Evolutionary conservation across 257 asterid species (phyloP), one percentile per base, ranked within the genome.

Genomic region (Fraxinus quadrangulata): DNA sequence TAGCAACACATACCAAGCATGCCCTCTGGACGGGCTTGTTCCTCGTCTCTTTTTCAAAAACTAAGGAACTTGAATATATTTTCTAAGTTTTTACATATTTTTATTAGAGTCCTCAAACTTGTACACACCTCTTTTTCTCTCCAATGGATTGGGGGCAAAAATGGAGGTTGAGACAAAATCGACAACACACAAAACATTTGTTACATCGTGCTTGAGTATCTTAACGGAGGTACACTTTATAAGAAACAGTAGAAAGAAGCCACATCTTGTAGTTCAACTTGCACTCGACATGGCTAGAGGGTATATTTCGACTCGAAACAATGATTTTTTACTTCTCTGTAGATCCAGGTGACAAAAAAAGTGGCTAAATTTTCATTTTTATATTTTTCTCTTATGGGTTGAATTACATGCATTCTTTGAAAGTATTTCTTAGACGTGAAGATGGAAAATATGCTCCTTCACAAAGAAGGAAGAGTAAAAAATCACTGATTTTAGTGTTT

Each of bases 111-210:
- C 4, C n/a, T 49, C 6, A 3, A 49, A 49, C 1, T 49, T 49
- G 21, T 11, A 49, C 6, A 3, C 16, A 0, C 3, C 21, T 49
- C 6, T 16, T 49, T 49, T 49, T 49, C 59, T 5, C 31, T 30
- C 31, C 33, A 49, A 21, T 49, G 16, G 6, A 79, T 76, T 16
- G 33, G 80, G 80, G 40, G 81, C 84, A 14, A 72, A 69, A 37
- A 42, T 67, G 13, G 42, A 49, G 21, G 17, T 13, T 3, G n/a
- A 1, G n/a, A 13, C 61, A 51, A 51, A 19, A 51, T 51, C 24
- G 24, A 17, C 6, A 51, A 51, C 8, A 24, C 24, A 6, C 23
- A 51, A 51, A 51, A 51, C 1, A 19, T 51, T 12, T 51, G 63
- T 51, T 51, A 24, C 10, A 17, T 51, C 6, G 24, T 19, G 23